Conservation (phyloP, 2,329 filamentous ascomycete species). For the Epichloe coenophiala region DNA sequence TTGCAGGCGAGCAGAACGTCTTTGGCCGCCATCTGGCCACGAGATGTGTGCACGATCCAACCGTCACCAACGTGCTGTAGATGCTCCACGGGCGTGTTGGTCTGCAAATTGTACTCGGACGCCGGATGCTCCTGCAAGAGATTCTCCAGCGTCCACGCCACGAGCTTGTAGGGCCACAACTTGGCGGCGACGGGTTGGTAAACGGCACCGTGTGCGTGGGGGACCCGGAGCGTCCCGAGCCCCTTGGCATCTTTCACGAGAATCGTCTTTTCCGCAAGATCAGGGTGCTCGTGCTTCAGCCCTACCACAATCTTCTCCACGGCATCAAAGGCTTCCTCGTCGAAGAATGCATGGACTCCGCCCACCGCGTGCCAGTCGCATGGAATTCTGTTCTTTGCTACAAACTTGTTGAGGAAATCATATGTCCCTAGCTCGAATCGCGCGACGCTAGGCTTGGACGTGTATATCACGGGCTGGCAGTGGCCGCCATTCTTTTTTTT, state of each 20-base stretch:
- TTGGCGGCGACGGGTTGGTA: constrained; percentile 52
- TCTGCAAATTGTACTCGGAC: constrained; percentile 56
- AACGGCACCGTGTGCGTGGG: constrained; percentile 45
- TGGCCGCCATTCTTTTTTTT: constrained; percentile 51
- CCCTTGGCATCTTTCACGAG: constrained; percentile 25
- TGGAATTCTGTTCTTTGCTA: constrained; percentile 42
- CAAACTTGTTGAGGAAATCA: constrained; percentile 41
- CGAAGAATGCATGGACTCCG: constrained; percentile 52
- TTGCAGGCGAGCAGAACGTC: constrained; percentile 70
- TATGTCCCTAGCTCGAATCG: constrained; percentile 63
- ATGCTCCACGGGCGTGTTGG: constrained; percentile 49
- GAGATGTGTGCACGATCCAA: constrained; percentile 53
- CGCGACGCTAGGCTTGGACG: constrained; percentile 43
- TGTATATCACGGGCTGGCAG: constrained; percentile 60
- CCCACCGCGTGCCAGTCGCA: constrained; percentile 56
- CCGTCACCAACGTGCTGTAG: constrained; percentile 24
- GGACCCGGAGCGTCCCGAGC: constrained; percentile 40
- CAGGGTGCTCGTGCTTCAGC: constrained; percentile 37
- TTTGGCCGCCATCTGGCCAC: constrained; percentile 50
- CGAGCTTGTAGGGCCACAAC: constrained; percentile 76
- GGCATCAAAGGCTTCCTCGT: constrained; percentile 37
- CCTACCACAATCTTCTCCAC: constrained; percentile 36
- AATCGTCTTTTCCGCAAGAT: constrained; percentile 36
- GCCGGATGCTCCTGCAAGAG: constrained; percentile 29
- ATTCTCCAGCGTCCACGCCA: constrained; percentile 54